These are phyloP conservation scores for Globisporangium orthogonon DNA, from an alignment of 352 stramenopile genomes.

Conservation along the genomic window DNA sequence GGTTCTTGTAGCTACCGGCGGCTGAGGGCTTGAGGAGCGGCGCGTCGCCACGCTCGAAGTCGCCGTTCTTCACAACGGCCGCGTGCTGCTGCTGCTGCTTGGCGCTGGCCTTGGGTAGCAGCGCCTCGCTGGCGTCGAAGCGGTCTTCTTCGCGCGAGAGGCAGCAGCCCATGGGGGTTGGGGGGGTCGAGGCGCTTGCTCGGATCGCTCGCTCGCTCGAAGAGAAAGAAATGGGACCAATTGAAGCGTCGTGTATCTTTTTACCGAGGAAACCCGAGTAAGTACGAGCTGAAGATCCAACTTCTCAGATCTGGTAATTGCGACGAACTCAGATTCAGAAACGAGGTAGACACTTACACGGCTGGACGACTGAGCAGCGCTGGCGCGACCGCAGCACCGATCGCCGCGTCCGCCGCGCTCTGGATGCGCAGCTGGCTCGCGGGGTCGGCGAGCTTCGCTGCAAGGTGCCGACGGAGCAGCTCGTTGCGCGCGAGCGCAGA, in stretches of 20 bases:
- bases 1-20: constrained; percentile 18
- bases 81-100: constrained; percentile 19
- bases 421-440: constrained; percentile 31
- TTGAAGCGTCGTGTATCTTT: neutral
- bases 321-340: too few species aligned
- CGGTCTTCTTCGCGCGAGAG: constrained; percentile 59
- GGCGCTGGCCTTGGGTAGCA: constrained; percentile 50
- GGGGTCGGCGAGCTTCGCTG: constrained; percentile 24
- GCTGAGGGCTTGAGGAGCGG: constrained; percentile 23
- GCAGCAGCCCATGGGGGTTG: constrained; percentile 53
- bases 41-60: constrained; percentile 19
- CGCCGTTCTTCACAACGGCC: constrained; percentile 14
- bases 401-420: constrained; percentile 41
- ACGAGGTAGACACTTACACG: neutral
- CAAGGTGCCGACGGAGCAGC: constrained; percentile 49
- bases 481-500: constrained; percentile 64
- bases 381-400: constrained; percentile 45
- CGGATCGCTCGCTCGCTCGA: too few species aligned
- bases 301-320: too few species aligned
- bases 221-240: constrained; percentile 1
- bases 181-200: too few species aligned
- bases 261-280: neutral
- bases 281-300: neutral
- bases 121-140: constrained; percentile 43
- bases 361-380: constrained; percentile 13